phyloP scores from a whole-genome alignment of 176 grass and related monocot species.

The Calamus simplicifolius region DNA sequence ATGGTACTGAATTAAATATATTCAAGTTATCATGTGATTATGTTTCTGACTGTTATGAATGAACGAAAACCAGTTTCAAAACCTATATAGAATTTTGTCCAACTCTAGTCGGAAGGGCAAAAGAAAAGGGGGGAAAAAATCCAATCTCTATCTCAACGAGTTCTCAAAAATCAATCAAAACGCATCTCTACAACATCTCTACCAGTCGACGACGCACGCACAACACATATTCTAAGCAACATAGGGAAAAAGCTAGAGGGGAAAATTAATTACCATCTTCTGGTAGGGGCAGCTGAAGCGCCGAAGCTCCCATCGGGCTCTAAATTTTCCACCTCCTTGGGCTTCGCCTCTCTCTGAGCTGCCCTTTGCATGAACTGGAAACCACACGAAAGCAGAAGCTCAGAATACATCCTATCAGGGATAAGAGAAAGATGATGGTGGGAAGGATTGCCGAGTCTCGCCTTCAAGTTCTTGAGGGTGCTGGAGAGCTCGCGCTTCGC shows the following conservation, averaged over 20 bases:
- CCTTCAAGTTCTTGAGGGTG: conserved; percentile 81
- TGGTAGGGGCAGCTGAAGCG: conserved; percentile 6
- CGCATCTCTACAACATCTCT: neutral
- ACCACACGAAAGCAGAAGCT: neutral
- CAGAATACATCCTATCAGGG: neutral
- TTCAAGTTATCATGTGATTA: too few relatives aligned
- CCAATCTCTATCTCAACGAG: too few relatives aligned
- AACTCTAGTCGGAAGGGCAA: too few relatives aligned
- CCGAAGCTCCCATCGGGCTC: conserved; percentile 1
- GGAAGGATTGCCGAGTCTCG: conserved; percentile 4
- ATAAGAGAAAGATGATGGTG: neutral
- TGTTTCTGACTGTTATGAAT: too few relatives aligned
- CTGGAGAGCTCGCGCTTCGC: conserved; percentile 85
- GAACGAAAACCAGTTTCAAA: too few relatives aligned
- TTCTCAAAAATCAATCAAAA: too few relatives aligned
- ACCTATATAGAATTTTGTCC: too few relatives aligned
- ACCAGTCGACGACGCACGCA: neutral
- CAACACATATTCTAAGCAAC: neutral
- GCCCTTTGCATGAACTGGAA: conserved; percentile 89
- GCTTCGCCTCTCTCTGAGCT: conserved; percentile 30
- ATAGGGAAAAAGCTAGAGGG: neutral
- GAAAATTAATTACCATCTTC: conserved; percentile 24
- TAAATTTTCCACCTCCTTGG: conserved; percentile 23
- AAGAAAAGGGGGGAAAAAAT: too few relatives aligned
- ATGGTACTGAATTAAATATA: too few relatives aligned